A percentile compares a stretch with the other conserved stretches of the same genome.
Conservation (phyloP, 345 rosid genomes). For the rapeseed (Brassica napus) region Da-Ae NC_063435.1:14187501-14188000, state of each 20-base stretch:
- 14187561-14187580: conserved; percentile 46
- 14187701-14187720: conserved; percentile 10
- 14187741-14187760: conserved; percentile 11
- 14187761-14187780: conserved; percentile 23
- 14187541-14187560: conserved; percentile 24
- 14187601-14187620: conserved; percentile 67
- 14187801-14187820: conserved; percentile 90
- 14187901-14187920: conserved; percentile 84
- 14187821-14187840: conserved; percentile 91
- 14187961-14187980: not conserved
- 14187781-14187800: conserved; percentile 60
- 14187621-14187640: conserved; percentile 85
- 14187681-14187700: conserved; percentile 69
- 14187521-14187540: conserved; percentile 11
- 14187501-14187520: conserved; percentile 77
- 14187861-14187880: conserved; percentile 94
- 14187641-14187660: conserved; percentile 89
- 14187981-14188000: conserved; percentile 5
- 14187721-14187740: not conserved
- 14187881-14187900: conserved; percentile 94
- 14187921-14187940: conserved; percentile 63
- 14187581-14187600: conserved; percentile 90
- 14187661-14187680: conserved; percentile 90
- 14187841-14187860: conserved; percentile 75
- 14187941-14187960: conserved; percentile 1